phyloP scores from a whole-genome alignment of 768 basidiomycete species.

The Kwoniella newhampshirensis region DNA sequence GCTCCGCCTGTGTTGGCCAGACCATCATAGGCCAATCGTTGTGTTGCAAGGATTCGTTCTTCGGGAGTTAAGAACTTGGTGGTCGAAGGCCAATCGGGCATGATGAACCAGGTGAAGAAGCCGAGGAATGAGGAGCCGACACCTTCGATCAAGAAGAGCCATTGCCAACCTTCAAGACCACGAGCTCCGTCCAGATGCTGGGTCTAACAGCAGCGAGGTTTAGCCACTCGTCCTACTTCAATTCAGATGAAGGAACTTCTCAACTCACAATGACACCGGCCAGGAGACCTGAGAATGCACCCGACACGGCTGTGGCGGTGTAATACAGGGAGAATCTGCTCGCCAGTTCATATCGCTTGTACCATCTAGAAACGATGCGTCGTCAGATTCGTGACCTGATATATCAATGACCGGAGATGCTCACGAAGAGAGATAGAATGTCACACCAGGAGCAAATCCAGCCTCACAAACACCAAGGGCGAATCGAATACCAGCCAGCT shows the following conservation, averaged over 20 bases:
- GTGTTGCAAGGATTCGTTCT: constrained; percentile 52
- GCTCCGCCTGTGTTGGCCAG: constrained; percentile 45
- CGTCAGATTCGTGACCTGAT: background rate
- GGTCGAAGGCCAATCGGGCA: constrained; percentile 53
- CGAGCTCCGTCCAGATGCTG: constrained; percentile 44
- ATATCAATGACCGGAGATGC: constrained; percentile 6
- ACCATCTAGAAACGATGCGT: constrained; percentile 14
- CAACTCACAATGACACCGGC: constrained; percentile 47
- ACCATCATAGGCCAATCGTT: constrained; percentile 48
- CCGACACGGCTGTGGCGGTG: constrained; percentile 51
- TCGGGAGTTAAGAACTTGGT: constrained; percentile 52
- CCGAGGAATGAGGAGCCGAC: constrained; percentile 39
- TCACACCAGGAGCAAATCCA: constrained; percentile 44
- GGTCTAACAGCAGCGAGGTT: constrained; percentile 19
- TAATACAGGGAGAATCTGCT: constrained; percentile 52
- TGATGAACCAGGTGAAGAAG: constrained; percentile 43
- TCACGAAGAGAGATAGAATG: constrained; percentile 43
- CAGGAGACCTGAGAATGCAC: constrained; percentile 53
- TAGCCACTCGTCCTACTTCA: background rate
- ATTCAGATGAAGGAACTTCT: no score
- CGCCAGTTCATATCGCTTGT: constrained; percentile 48
- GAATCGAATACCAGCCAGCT: constrained; percentile 44
- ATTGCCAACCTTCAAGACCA: constrained; percentile 47
- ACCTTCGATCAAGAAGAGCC: constrained; percentile 45
- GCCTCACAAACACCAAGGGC: constrained; percentile 40